Conservation (phyloP, 495 filamentous ascomycete species). For the Annulohypoxylon bovei region DNA sequence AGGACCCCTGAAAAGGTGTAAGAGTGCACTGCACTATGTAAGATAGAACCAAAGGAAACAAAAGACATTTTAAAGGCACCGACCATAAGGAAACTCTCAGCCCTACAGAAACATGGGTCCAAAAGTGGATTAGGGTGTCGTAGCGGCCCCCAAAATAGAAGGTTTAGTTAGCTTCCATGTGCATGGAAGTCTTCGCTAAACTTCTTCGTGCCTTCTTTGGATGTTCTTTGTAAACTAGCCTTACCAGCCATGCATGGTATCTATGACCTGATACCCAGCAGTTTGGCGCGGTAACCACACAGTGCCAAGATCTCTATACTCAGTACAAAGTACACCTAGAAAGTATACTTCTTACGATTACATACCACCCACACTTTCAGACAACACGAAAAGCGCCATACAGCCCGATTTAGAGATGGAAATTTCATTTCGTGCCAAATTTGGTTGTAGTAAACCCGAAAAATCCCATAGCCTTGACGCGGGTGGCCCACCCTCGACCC, state of each 20-base stretch:
- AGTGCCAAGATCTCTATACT: background rate
- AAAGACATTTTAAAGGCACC: background rate
- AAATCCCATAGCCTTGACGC: constrained; percentile 13
- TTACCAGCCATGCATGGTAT: background rate
- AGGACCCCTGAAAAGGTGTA: background rate
- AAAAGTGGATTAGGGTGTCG: constrained; percentile 18
- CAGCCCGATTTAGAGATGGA: constrained; percentile 20
- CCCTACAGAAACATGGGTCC: constrained; percentile 19
- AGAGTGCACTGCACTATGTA: background rate
- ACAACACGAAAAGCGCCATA: constrained; percentile 13
- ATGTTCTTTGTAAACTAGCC: constrained; percentile 4
- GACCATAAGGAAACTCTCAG: constrained; percentile 12
- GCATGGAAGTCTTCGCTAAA: background rate
- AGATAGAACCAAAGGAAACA: background rate
- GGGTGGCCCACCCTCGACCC: background rate
- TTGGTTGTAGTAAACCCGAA: background rate
- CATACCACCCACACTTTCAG: constrained; percentile 15
- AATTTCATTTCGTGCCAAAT: constrained; percentile 6
- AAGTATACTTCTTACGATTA: background rate
- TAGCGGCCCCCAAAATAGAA: constrained; percentile 30
- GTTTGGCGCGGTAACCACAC: constrained; percentile 8
- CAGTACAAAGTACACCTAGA: background rate
- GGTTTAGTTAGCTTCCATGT: constrained; percentile 2
- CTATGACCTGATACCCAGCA: constrained; percentile 23
- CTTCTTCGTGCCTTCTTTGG: constrained; percentile 21